phyloP scores from a whole-genome alignment of 257 asterid genomes.

The Gardenia jasminoides region DNA sequence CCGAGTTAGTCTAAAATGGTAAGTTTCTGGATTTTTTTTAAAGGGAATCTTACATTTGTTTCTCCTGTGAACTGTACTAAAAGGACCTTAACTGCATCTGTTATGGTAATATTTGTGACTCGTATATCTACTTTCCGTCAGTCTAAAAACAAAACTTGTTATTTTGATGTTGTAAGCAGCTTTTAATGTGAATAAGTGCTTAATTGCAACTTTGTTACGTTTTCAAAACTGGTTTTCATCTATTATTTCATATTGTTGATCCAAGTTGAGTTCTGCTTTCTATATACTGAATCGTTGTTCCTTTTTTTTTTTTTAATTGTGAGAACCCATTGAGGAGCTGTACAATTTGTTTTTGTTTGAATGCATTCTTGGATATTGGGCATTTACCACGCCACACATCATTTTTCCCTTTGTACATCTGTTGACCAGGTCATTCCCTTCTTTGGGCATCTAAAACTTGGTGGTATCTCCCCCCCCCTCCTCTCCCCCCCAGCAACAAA shows the following conservation, averaged over 20 bases:
- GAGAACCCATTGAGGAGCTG: neutral
- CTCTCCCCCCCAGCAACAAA: too few relatives aligned
- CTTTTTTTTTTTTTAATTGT: neutral
- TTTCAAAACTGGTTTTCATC: neutral
- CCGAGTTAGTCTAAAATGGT: constrained; percentile 77
- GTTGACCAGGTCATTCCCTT: neutral
- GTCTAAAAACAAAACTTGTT: neutral
- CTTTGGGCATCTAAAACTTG: neutral
- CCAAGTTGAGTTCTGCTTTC: neutral
- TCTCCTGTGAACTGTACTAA: neutral
- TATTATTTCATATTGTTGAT: neutral
- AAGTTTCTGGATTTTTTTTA: constrained; percentile 20
- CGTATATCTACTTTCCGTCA: neutral
- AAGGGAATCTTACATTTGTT: neutral
- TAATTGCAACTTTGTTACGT: neutral
- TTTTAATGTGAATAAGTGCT: neutral
- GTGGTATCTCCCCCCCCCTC: too few relatives aligned
- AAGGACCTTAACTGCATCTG: neutral
- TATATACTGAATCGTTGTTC: neutral
- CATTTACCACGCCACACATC: too few relatives aligned
- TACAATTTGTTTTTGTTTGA: neutral
- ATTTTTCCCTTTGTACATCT: neutral
- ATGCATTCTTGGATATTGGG: too few relatives aligned
- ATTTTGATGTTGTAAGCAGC: neutral
- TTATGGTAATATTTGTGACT: neutral